A percentile compares a stretch with the other conserved stretches of the same genome.
phyloP scores from a whole-genome alignment of 495 filamentous ascomycete genomes.

The Penicillium alfredii region DNA sequence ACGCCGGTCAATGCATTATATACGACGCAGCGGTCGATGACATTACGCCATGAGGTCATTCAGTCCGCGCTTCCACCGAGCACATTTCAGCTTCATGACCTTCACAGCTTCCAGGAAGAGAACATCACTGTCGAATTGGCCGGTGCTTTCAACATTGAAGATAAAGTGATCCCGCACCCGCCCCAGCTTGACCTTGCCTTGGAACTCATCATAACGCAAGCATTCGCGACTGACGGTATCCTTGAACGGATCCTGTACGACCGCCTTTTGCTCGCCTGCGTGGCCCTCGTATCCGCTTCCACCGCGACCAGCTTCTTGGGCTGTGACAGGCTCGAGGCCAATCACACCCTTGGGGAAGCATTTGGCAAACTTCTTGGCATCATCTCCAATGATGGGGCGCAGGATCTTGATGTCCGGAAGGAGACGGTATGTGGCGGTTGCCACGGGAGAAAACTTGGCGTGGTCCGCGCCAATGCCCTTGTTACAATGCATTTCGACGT shows the following conservation, averaged over 20 bases:
- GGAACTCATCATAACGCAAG: slow-evolving; percentile 85
- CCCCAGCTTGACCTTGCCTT: slow-evolving; percentile 89
- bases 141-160: slow-evolving; percentile 89
- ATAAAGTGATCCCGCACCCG: slow-evolving; percentile 93
- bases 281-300: slow-evolving; percentile 68
- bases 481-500: slow-evolving; percentile 77
- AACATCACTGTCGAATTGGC: slow-evolving; percentile 85
- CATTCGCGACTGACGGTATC: slow-evolving; percentile 95
- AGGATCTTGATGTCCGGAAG: slow-evolving; percentile 79
- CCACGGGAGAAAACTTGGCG: slow-evolving; percentile 95
- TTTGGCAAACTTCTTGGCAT: slow-evolving; percentile 80
- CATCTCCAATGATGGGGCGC: slow-evolving; percentile 73
- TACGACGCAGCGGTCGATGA: slow-evolving; percentile 11
- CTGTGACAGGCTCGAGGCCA: slow-evolving; percentile 63
- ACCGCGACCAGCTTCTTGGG: slow-evolving; percentile 53
- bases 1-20: slow-evolving; percentile 45
- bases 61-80: slow-evolving; percentile 57
- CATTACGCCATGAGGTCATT: slow-evolving; percentile 46
- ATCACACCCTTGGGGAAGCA: slow-evolving; percentile 94
- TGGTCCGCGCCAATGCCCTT: slow-evolving; percentile 95
- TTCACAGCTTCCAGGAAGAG: slow-evolving; percentile 85
- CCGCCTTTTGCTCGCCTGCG: slow-evolving; percentile 70
- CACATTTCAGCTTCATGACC: slow-evolving; percentile 73
- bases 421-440: slow-evolving; percentile 86
- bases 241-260: slow-evolving; percentile 72